Percentiles rank a stretch among this genome's conserved stretches.
Evolutionary conservation across 2,329 filamentous ascomycete genomes (phyloP).

Genomic region (Diaporthe sp.): DNA sequence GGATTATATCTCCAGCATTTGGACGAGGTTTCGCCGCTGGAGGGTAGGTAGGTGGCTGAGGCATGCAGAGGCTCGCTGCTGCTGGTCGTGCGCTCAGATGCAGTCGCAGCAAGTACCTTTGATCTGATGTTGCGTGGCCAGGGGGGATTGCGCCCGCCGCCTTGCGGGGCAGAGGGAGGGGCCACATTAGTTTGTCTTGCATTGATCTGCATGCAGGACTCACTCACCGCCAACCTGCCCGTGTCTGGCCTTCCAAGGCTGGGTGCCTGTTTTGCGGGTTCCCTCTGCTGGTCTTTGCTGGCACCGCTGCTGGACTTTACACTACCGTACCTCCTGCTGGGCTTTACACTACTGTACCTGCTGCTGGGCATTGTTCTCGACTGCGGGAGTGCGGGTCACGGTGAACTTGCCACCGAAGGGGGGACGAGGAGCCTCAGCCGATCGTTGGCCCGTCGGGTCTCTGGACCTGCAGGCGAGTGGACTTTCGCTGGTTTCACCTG

Average conservation of each 20-base stretch:
- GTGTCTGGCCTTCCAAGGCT: constrained; percentile 4
- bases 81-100: neutral
- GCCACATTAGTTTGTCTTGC: constrained; percentile 9
- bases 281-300: neutral
- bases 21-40: constrained; percentile 17
- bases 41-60: neutral
- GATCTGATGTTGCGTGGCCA: constrained; percentile 7
- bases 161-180: constrained; percentile 12
- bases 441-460: constrained; percentile 13
- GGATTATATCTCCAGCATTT: constrained; percentile 5
- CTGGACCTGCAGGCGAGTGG: constrained; percentile 23
- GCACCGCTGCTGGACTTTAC: neutral
- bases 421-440: neutral
- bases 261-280: neutral
- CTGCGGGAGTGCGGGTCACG: neutral
- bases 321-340: neutral
- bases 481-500: constrained; percentile 8
- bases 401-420: neutral
- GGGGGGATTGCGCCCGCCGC: neutral
- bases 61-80: neutral
- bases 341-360: neutral
- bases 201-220: constrained; percentile 31
- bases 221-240: constrained; percentile 28
- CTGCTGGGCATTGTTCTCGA: neutral
- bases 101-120: neutral